Percentiles rank a stretch among this genome's conserved stretches.
These are phyloP conservation scores for Cytidiella melzeri DNA, from an alignment of 768 basidiomycete genomes.

Conservation along the genomic window DNA sequence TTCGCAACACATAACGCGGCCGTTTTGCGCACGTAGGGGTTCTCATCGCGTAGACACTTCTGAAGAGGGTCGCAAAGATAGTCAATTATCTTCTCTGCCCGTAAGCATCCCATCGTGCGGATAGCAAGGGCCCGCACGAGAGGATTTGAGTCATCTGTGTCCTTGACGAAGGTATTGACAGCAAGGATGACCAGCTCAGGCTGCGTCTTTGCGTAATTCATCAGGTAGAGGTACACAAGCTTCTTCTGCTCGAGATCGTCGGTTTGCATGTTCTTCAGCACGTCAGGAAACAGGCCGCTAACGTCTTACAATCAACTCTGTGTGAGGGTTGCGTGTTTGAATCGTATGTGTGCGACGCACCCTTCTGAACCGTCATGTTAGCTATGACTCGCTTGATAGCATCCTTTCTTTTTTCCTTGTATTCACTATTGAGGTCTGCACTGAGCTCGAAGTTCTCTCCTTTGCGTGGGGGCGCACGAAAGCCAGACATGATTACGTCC, in stretches of 20 bases:
- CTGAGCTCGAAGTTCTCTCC: conserved; percentile 98
- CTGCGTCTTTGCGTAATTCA: conserved; percentile 99
- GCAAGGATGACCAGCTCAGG: conserved; percentile 98
- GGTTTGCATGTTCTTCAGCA: conserved; percentile 99
- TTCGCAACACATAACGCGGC: conserved; percentile 97
- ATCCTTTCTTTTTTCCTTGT: conserved; percentile 93
- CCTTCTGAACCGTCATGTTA: conserved; percentile 99
- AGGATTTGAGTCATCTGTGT: conserved; percentile 94
- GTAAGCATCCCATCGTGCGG: conserved; percentile 94
- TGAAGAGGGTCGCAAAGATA: conserved; percentile 95
- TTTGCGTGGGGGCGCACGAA: conserved; percentile 25
- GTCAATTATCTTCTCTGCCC: conserved; percentile 98
- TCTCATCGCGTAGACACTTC: conserved; percentile 89
- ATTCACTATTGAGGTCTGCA: conserved; percentile 95
- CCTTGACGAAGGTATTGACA: conserved; percentile 98
- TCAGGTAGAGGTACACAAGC: conserved; percentile 97
- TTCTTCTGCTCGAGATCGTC: conserved; percentile 99
- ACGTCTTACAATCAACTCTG: conserved; percentile 48
- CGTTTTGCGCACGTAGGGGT: conserved; percentile 97
- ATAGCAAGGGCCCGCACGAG: conserved; percentile 95
- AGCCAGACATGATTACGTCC: conserved; percentile 17
- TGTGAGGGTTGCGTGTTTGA: neutral
- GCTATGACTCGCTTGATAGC: conserved; percentile 97
- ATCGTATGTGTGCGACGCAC: conserved; percentile 32
- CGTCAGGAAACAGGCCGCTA: conserved; percentile 94